Conservation (phyloP, 2,329 filamentous ascomycete genomes). For the Trichoderma arundinaceum region DNA sequence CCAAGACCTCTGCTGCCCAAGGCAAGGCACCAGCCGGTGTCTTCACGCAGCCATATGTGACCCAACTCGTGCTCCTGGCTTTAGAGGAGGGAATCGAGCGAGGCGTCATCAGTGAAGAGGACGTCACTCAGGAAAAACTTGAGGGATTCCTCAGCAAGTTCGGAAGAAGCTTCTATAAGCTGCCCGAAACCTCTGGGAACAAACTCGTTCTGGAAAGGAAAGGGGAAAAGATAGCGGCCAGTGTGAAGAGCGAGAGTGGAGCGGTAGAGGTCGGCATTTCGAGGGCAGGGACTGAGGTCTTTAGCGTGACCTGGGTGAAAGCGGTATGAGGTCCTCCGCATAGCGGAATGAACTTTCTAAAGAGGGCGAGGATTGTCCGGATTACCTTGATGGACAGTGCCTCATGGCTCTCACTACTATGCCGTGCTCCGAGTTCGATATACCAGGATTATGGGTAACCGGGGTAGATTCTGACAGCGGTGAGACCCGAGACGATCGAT, state of each 20-base stretch:
- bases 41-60: conserved; percentile 76
- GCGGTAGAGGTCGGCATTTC: conserved; percentile 53
- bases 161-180: conserved; percentile 61
- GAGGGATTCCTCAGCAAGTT: conserved; percentile 60
- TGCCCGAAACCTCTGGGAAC: conserved; percentile 40
- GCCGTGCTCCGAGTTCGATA: background rate
- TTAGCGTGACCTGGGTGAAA: conserved; percentile 48
- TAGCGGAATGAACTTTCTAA: background rate
- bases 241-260: conserved; percentile 48
- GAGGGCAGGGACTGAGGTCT: conserved; percentile 49
- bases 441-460: background rate
- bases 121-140: conserved; percentile 61
- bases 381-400: background rate
- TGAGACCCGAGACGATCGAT: background rate
- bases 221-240: conserved; percentile 49
- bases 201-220: conserved; percentile 50
- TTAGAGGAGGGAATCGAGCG: conserved; percentile 66
- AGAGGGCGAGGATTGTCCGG: background rate
- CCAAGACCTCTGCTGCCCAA: conserved; percentile 57
- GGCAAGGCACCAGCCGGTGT: conserved; percentile 72
- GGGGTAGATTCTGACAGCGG: background rate
- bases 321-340: background rate
- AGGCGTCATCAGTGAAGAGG: conserved; percentile 55
- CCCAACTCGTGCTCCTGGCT: conserved; percentile 65
- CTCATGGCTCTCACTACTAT: no score